Conservation (phyloP, 2,329 filamentous ascomycete species). For the Pseudomassariella vexata region DNA sequence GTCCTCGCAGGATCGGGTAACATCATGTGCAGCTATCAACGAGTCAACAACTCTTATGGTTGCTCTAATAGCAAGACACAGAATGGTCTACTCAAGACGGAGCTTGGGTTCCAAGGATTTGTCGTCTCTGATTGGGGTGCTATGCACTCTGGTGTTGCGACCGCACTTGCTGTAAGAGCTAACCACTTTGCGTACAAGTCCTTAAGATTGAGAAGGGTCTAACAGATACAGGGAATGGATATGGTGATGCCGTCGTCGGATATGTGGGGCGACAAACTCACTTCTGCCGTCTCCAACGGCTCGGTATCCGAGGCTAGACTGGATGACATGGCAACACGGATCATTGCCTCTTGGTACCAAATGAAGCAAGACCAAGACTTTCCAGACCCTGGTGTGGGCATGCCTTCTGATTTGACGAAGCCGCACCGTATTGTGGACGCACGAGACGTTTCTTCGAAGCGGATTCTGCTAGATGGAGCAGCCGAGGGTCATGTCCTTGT, state of each 20-base stretch:
- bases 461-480: slow-evolving; percentile 46
- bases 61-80: slow-evolving; percentile 55
- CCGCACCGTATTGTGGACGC: slow-evolving; percentile 51
- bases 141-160: slow-evolving; percentile 50
- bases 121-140: slow-evolving; percentile 53
- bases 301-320: slow-evolving; percentile 49
- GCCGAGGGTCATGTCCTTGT: slow-evolving; percentile 59
- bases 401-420: slow-evolving; percentile 40
- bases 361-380: slow-evolving; percentile 45
- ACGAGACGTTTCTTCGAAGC: slow-evolving; percentile 37
- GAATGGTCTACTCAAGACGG: slow-evolving; percentile 47
- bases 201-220: too few species aligned
- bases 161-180: slow-evolving; percentile 47
- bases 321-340: slow-evolving; percentile 53
- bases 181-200: too few species aligned
- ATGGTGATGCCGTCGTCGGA: slow-evolving; percentile 49
- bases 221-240: slow-evolving; percentile 39
- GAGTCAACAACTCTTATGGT: slow-evolving; percentile 54
- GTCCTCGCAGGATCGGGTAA: slow-evolving; percentile 43
- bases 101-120: slow-evolving; percentile 41
- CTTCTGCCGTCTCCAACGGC: slow-evolving; percentile 54
- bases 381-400: slow-evolving; percentile 41
- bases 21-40: slow-evolving; percentile 48
- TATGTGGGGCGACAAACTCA: slow-evolving; percentile 42
- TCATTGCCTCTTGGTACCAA: slow-evolving; percentile 51